These are phyloP conservation scores for Asterophora parasitica DNA, from an alignment of 768 basidiomycete genomes.

Conservation along the genomic window DNA sequence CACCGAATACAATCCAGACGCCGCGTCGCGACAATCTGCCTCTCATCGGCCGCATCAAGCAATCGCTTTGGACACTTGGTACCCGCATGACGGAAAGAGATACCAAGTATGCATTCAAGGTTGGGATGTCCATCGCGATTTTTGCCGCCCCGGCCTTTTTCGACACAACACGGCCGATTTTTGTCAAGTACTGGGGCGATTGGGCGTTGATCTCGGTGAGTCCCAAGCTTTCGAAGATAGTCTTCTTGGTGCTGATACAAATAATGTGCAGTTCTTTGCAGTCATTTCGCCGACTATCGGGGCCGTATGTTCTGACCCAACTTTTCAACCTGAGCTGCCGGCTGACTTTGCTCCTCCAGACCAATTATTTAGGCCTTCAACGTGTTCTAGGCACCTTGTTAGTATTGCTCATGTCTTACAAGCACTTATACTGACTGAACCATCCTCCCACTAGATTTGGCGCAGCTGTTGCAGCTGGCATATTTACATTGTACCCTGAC, in stretches of 20 bases:
- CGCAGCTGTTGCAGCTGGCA: slow-evolving; percentile 65
- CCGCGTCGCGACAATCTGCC: slow-evolving; percentile 60
- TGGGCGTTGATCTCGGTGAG: slow-evolving; percentile 93
- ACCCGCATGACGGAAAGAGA: slow-evolving; percentile 64
- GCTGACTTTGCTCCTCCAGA: slow-evolving; percentile 38
- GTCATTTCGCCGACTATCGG: slow-evolving; percentile 91
- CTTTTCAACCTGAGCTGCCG: background rate
- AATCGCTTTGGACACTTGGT: slow-evolving; percentile 70
- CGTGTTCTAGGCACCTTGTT: slow-evolving; percentile 85
- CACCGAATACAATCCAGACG: slow-evolving; percentile 81
- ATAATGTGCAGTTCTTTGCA: slow-evolving; percentile 63
- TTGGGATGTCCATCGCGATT: slow-evolving; percentile 76
- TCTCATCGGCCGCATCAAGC: slow-evolving; percentile 57
- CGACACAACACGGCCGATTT: slow-evolving; percentile 68
- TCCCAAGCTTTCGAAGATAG: slow-evolving; percentile 9
- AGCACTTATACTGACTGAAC: slow-evolving; percentile 8
- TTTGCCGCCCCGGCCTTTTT: slow-evolving; percentile 88
- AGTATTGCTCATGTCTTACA: slow-evolving; percentile 23
- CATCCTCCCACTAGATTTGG: slow-evolving; percentile 51
- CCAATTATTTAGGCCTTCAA: slow-evolving; percentile 80
- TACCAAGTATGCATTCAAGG: slow-evolving; percentile 84
- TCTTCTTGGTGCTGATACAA: slow-evolving; percentile 3
- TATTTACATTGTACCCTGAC: slow-evolving; percentile 74
- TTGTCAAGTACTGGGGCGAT: slow-evolving; percentile 82
- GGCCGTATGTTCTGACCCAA: slow-evolving; percentile 42